Evolutionary conservation across 768 basidiomycete species (phyloP), one percentile per base, ranked within the genome.

Genomic region (Ramaria rubella): DNA sequence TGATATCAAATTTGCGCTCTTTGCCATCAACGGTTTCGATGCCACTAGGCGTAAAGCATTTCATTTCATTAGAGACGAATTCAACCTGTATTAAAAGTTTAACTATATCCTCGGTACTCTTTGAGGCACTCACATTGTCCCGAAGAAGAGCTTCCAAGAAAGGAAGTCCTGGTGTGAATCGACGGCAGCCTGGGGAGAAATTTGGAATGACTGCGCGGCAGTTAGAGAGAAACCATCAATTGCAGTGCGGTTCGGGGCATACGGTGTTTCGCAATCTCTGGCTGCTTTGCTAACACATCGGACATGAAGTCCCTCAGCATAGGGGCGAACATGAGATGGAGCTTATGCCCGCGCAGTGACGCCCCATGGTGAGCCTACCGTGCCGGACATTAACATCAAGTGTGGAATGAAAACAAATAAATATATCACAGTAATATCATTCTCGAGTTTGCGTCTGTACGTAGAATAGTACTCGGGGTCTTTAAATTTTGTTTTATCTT

Each of bases 131-230:
- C 57, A 81, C 85, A 62, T 86, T 85, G 59, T 81, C 79, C 67
- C 78, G 74, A 58, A 78, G 80, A 2, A 86, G 68, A 0, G 85
- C 81, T 61, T 86, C 82, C 30, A 86, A 74, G 63, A 83, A 87
- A 7, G 84, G 83, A 9, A 81, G 81, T 0, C 83, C 85, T 1
- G 83, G 82, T 0, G 85, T 87, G 49, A 85, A 66, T n/a, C 85
- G 73, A 26, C 83, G 74, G 67, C 83, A 87, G 5, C 70, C 75
- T 15, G 82, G 76, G 4, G 77, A 70, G 61, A 84, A 86, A 45
- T 78, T 70, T 11, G 84, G 82, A 23, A 83, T 71, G 15, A 84
- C 81, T 82, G 56, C 19, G 15, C 14, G 14, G 7, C 2, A 46
- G 54, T 31, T n/a, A 58, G 30, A 40, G 15, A 23, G 12, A 36